A percentile compares a stretch with the other conserved stretches of the same genome.
phyloP scores from a whole-genome alignment of 2,329 filamentous ascomycete species.

The Botrytis aclada region DNA sequence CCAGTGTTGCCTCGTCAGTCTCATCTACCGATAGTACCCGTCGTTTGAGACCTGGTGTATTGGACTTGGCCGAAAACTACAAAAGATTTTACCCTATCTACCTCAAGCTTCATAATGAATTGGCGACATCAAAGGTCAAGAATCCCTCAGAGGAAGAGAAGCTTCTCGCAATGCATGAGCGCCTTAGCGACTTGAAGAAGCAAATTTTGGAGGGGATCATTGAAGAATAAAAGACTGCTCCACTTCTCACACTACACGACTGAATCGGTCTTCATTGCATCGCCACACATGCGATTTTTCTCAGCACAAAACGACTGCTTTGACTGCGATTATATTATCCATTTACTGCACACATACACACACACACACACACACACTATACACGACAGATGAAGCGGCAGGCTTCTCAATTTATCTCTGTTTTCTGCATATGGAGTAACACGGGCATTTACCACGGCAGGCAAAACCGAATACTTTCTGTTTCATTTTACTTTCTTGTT shows the following conservation, averaged over 20 bases:
- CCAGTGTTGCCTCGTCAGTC: conserved; percentile 32
- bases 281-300: not conserved
- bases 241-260: not conserved
- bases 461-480: conserved; percentile 4
- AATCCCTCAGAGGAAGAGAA: conserved; percentile 51
- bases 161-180: conserved; percentile 53
- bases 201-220: conserved; percentile 45
- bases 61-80: conserved; percentile 55
- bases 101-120: conserved; percentile 53
- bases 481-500: conserved; percentile 2
- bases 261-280: not conserved
- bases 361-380: not conserved
- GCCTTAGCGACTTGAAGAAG: conserved; percentile 55
- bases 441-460: conserved; percentile 15
- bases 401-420: not conserved
- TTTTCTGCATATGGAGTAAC: conserved; percentile 7
- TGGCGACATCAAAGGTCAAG: conserved; percentile 43
- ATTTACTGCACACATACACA: not conserved
- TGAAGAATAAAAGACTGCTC: conserved; percentile 17
- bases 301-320: not conserved
- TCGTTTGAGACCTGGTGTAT: conserved; percentile 47
- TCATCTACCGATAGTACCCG: conserved; percentile 32
- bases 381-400: not conserved
- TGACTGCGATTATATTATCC: not conserved
- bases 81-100: conserved; percentile 56